Percentiles rank a stretch among this genome's conserved stretches.
Conservation (phyloP, 768 basidiomycete genomes). For the Mycena olivaceomarginata region DNA sequence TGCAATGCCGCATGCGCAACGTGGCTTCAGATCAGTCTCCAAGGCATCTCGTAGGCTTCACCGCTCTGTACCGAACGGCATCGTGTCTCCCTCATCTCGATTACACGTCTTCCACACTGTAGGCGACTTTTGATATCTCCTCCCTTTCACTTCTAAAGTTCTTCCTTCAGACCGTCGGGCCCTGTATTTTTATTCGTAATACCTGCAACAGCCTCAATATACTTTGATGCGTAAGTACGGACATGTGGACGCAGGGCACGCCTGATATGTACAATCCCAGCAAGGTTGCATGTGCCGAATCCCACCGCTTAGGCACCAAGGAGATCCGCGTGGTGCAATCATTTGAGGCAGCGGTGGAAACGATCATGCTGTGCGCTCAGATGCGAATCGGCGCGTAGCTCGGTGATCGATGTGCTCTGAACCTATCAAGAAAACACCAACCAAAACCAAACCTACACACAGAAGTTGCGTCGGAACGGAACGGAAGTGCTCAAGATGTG, state of each 20-base stretch:
- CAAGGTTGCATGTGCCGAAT: background rate
- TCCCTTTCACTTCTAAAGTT: too few species aligned
- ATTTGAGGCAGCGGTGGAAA: background rate
- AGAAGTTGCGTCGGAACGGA: too few species aligned
- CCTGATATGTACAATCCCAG: background rate
- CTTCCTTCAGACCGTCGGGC: background rate
- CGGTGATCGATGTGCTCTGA: too few species aligned
- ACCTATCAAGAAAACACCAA: too few species aligned
- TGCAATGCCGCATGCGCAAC: background rate
- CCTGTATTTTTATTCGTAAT: constrained; percentile 1
- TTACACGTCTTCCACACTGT: too few species aligned
- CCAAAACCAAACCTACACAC: too few species aligned
- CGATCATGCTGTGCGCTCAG: background rate
- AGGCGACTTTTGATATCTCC: too few species aligned
- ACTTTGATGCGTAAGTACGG: background rate
- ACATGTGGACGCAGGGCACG: too few species aligned
- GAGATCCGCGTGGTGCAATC: background rate
- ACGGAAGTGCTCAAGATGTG: too few species aligned
- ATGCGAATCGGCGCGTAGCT: too few species aligned
- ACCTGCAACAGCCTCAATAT: background rate
- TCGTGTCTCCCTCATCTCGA: background rate
- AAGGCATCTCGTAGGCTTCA: background rate
- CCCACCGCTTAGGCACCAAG: background rate
- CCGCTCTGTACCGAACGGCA: background rate
- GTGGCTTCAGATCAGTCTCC: background rate